A percentile compares a stretch with the other conserved stretches of the same genome.
phyloP scores from a whole-genome alignment of 352 stramenopile genomes.

The Phytophthora chlamydospora region DNA sequence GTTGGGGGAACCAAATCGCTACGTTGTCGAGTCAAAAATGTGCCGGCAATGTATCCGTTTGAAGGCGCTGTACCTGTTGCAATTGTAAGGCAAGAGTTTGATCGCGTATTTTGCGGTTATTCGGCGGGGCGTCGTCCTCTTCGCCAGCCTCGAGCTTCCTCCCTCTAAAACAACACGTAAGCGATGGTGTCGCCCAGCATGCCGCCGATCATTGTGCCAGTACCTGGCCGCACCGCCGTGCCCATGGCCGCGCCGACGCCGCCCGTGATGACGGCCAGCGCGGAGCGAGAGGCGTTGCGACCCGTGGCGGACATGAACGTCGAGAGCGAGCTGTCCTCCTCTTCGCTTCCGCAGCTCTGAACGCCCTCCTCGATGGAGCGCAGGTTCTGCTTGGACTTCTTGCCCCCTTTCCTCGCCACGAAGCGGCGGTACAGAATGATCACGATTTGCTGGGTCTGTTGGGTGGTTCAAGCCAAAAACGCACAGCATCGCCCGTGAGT shows the following conservation, averaged over 20 bases:
- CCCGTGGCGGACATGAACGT: constrained; percentile 59
- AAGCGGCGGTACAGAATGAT: constrained; percentile 77
- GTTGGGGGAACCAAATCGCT: constrained; percentile 6
- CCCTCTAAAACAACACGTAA: constrained; percentile 68
- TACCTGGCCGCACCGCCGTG: constrained; percentile 71
- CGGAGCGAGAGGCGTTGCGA: constrained; percentile 69
- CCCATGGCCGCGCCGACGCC: constrained; percentile 72
- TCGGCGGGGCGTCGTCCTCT: background rate
- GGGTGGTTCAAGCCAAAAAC: background rate
- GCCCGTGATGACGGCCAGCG: constrained; percentile 69
- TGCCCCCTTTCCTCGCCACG: constrained; percentile 41
- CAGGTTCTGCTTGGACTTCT: constrained; percentile 47
- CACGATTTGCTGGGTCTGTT: constrained; percentile 71
- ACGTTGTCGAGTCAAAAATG: too few relatives aligned
- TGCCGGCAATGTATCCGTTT: constrained; percentile 18
- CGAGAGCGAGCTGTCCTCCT: constrained; percentile 36
- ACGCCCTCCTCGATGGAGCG: constrained; percentile 39
- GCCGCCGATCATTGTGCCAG: constrained; percentile 80
- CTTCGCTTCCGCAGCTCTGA: constrained; percentile 39
- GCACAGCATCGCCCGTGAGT: constrained; percentile 9
- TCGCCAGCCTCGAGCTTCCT: background rate
- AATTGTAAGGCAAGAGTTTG: background rate
- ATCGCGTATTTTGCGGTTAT: constrained; percentile 24
- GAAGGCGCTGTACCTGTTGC: background rate
- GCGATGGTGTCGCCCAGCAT: constrained; percentile 81